Percentiles rank a stretch among this genome's conserved stretches.
phyloP scores from a whole-genome alignment of 2,329 filamentous ascomycete genomes.

The Aspergillus sp. region DNA sequence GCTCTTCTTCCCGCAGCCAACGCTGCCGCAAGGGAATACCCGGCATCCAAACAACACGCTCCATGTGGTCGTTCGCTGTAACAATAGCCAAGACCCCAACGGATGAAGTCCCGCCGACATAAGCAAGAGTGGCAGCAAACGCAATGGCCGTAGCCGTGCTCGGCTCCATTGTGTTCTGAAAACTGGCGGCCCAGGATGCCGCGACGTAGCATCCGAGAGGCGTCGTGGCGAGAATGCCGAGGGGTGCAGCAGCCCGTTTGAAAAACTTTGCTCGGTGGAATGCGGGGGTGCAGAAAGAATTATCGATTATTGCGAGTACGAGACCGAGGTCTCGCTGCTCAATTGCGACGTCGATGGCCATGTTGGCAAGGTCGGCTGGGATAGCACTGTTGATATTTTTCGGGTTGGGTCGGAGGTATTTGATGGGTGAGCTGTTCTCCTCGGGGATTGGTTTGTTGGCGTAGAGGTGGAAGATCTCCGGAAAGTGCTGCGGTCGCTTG shows the following conservation, averaged over 20 bases:
- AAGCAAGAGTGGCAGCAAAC: constrained; percentile 78
- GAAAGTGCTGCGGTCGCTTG: constrained; percentile 71
- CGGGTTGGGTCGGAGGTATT: constrained; percentile 64
- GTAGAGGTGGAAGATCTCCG: constrained; percentile 77
- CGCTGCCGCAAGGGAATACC: constrained; percentile 78
- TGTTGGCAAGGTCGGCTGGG: constrained; percentile 66
- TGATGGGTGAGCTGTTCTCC: constrained; percentile 58
- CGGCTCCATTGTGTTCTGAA: constrained; percentile 76
- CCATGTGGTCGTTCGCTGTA: constrained; percentile 93
- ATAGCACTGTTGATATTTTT: constrained; percentile 71
- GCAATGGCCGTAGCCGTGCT: constrained; percentile 72
- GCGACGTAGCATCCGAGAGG: constrained; percentile 59
- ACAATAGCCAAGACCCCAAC: constrained; percentile 81
- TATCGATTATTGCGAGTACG: constrained; percentile 74
- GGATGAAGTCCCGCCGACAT: constrained; percentile 75
- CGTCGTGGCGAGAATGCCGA: constrained; percentile 39
- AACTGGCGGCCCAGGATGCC: constrained; percentile 64
- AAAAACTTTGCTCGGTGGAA: constrained; percentile 46
- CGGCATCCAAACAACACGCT: constrained; percentile 82
- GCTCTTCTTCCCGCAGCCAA: constrained; percentile 88
- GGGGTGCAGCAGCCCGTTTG: constrained; percentile 40
- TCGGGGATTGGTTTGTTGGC: constrained; percentile 75
- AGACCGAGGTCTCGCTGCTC: constrained; percentile 73
- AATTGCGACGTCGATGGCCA: constrained; percentile 77
- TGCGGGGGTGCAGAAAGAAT: constrained; percentile 48